Evolutionary conservation across 2,329 filamentous ascomycete species (phyloP).

Genomic region (Pezicula neosporulosa): DNA sequence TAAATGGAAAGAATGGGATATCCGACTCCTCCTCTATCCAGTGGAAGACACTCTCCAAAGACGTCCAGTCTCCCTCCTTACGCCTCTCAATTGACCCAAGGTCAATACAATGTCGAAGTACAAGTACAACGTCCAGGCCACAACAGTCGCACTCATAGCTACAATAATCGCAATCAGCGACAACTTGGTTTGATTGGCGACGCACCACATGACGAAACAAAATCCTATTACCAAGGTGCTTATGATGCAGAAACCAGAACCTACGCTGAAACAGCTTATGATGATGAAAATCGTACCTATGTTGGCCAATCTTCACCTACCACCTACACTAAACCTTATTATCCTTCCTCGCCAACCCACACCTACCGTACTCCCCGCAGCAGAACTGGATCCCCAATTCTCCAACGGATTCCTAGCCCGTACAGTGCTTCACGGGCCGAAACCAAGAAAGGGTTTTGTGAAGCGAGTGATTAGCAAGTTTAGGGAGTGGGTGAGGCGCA

Average conservation of each 20-base stretch:
- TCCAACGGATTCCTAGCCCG: slow-evolving; percentile 4
- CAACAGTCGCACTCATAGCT: no score
- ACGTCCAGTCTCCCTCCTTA: neutral
- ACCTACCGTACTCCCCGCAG: neutral
- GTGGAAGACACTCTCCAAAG: neutral
- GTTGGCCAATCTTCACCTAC: no score
- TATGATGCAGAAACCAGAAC: no score
- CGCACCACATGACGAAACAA: no score
- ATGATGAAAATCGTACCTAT: no score
- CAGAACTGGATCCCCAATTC: neutral
- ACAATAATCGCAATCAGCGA: no score
- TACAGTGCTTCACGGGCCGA: slow-evolving; percentile 21
- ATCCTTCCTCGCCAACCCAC: neutral
- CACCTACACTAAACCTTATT: neutral
- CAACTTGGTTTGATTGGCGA: no score
- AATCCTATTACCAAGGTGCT: no score
- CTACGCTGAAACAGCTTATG: no score
- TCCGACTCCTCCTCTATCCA: neutral
- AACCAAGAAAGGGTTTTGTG: slow-evolving; percentile 20
- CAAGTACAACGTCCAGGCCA: no score
- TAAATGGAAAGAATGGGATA: neutral
- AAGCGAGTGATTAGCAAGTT: slow-evolving; percentile 16
- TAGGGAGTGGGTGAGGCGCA: slow-evolving; percentile 7
- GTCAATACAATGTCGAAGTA: neutral
- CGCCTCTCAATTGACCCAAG: neutral